phyloP scores from a whole-genome alignment of 768 basidiomycete species.

The Suillus occidentalis region DNA sequence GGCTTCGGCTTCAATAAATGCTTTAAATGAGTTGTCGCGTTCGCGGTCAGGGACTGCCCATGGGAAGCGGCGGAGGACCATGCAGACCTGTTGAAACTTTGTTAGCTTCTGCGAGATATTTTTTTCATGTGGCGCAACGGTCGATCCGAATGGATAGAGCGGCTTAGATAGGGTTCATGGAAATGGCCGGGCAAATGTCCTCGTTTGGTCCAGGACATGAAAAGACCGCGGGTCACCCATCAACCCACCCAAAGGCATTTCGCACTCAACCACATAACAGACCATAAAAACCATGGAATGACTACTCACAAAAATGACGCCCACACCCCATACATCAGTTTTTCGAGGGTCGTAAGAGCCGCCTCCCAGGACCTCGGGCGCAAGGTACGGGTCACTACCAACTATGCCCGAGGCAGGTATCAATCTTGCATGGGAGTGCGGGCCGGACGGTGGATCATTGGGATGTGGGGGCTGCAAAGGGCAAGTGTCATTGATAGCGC shows the following conservation, averaged over 20 bases:
- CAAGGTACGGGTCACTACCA: conserved; percentile 97
- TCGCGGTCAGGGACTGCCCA: conserved; percentile 98
- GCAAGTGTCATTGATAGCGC: not conserved
- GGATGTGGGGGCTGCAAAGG: not conserved
- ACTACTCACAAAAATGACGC: conserved; percentile 86
- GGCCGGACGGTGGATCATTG: conserved; percentile 20
- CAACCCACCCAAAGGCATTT: not conserved
- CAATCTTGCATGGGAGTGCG: conserved; percentile 42
- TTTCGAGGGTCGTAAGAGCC: conserved; percentile 92
- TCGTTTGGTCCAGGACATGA: not conserved
- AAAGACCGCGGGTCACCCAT: not conserved
- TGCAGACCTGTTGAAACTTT: conserved; percentile 52
- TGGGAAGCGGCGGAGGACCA: conserved; percentile 95
- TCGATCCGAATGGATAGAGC: not conserved
- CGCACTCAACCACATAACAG: not conserved
- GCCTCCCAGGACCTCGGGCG: conserved; percentile 86
- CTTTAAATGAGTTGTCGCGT: conserved; percentile 86
- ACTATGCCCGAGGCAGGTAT: conserved; percentile 86
- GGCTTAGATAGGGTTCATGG: not conserved
- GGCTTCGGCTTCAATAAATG: conserved; percentile 92
- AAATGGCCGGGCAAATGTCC: not conserved
- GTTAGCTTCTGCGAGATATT: not conserved
- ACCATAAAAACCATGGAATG: no score
- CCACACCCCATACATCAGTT: conserved; percentile 98
- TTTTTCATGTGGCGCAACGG: not conserved